These are phyloP conservation scores for Knufia petricola DNA, from an alignment of 2,329 filamentous ascomycete genomes.

Conservation along the genomic window DNA sequence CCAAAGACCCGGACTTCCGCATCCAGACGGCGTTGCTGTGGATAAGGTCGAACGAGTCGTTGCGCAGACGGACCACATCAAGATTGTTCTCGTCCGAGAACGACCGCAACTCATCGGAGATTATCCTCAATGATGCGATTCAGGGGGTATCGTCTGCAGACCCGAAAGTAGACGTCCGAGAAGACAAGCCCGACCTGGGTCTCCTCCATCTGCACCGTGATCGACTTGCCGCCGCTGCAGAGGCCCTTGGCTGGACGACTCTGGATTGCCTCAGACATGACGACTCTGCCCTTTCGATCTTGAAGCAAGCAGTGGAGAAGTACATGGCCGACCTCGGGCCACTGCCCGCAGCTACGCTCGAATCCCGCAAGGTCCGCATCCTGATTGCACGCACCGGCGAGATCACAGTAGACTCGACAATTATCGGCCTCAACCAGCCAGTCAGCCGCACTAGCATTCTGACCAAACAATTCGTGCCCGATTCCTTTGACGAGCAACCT, in stretches of 20 bases:
- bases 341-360: not conserved
- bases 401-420: constrained; percentile 11
- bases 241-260: constrained; percentile 38
- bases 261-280: constrained; percentile 5
- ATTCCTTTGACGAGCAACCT: not conserved
- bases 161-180: not conserved
- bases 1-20: constrained; percentile 38
- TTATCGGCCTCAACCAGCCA: constrained; percentile 5
- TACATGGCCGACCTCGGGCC: not conserved
- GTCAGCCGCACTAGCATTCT: not conserved
- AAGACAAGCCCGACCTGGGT: constrained; percentile 6
- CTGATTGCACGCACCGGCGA: constrained; percentile 10
- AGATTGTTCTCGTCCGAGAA: not conserved
- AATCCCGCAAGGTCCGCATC: constrained; percentile 11
- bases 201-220: constrained; percentile 68
- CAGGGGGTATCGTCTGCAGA: not conserved
- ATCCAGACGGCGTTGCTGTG: constrained; percentile 6
- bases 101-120: not conserved
- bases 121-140: not conserved
- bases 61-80: not conserved
- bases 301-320: not conserved
- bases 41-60: not conserved
- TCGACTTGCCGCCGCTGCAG: constrained; percentile 56
- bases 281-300: not conserved
- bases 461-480: constrained; percentile 1